Evolutionary conservation across 129 eudicot species (phyloP).

Genomic region (Pseudognaphalium luteoalbum): DNA sequence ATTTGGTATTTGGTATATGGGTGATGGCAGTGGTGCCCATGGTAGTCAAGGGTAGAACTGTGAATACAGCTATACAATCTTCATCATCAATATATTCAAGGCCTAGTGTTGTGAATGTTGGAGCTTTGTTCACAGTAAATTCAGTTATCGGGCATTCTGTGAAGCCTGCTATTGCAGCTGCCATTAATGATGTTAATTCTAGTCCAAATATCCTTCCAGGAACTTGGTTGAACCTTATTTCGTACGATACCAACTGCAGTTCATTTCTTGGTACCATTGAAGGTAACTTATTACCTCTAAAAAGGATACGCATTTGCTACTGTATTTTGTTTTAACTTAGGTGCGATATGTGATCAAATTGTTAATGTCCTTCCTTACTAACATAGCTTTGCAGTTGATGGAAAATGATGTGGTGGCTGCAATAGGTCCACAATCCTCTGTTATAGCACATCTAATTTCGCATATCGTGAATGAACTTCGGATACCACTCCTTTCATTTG

Average conservation of each 20-base stretch:
- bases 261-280: constrained; percentile 69
- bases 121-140: constrained; percentile 60
- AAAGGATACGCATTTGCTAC: too few relatives aligned
- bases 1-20: constrained; percentile 20
- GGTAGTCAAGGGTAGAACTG: constrained; percentile 30
- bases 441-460: constrained; percentile 72
- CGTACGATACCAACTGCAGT: constrained; percentile 82
- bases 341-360: too few relatives aligned
- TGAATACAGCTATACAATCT: constrained; percentile 29
- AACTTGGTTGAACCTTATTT: constrained; percentile 47
- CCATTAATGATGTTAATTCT: constrained; percentile 67
- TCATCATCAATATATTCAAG: constrained; percentile 10
- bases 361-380: constrained; percentile 10
- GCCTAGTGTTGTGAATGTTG: constrained; percentile 52
- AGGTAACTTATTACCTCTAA: constrained; percentile 36
- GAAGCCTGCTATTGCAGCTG: constrained; percentile 66
- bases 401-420: constrained; percentile 65
- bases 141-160: constrained; percentile 72
- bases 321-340: too few relatives aligned
- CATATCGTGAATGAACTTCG: constrained; percentile 64
- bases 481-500: constrained; percentile 72
- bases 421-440: constrained; percentile 85
- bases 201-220: constrained; percentile 51
- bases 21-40: constrained; percentile 22
- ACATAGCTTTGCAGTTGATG: constrained; percentile 76